A percentile compares a stretch with the other conserved stretches of the same genome.
Conservation (phyloP, 257 asterid species). For the Sherardia arvensis region DNA sequence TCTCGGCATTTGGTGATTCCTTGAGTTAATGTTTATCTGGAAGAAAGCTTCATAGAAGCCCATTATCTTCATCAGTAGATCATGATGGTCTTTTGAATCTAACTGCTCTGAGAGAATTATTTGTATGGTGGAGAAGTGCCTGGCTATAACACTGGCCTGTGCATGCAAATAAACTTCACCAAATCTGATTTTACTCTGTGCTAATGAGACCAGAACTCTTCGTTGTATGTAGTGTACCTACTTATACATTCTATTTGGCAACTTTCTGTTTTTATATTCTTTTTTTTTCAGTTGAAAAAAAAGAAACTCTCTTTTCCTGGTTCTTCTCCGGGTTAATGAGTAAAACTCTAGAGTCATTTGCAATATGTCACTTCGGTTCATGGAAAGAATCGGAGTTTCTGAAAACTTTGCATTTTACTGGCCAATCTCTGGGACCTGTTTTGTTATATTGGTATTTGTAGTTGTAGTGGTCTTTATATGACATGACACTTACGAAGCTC, state of each 20-base stretch:
- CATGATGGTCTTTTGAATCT: background rate
- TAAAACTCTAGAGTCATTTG: background rate
- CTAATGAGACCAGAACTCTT: too few species aligned
- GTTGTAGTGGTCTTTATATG: too few species aligned
- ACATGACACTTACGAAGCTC: too few species aligned
- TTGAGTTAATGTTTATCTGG: background rate
- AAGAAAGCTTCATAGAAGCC: background rate
- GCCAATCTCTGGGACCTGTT: background rate
- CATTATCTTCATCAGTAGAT: background rate
- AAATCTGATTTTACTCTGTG: too few species aligned
- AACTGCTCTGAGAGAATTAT: background rate
- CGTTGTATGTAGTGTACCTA: too few species aligned
- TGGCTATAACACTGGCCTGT: too few species aligned
- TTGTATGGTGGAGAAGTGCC: background rate
- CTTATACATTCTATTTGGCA: background rate
- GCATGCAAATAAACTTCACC: too few species aligned
- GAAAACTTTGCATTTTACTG: background rate
- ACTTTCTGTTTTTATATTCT: background rate
- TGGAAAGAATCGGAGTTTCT: background rate
- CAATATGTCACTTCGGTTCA: background rate
- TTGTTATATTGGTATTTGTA: background rate
- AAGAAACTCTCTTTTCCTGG: background rate
- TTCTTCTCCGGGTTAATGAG: background rate
- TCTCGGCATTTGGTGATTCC: background rate
- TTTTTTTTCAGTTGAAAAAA: background rate